Evolutionary conservation across 768 basidiomycete genomes (phyloP), one percentile per base, ranked within the genome.

Genomic region (Russula vinacea): DNA sequence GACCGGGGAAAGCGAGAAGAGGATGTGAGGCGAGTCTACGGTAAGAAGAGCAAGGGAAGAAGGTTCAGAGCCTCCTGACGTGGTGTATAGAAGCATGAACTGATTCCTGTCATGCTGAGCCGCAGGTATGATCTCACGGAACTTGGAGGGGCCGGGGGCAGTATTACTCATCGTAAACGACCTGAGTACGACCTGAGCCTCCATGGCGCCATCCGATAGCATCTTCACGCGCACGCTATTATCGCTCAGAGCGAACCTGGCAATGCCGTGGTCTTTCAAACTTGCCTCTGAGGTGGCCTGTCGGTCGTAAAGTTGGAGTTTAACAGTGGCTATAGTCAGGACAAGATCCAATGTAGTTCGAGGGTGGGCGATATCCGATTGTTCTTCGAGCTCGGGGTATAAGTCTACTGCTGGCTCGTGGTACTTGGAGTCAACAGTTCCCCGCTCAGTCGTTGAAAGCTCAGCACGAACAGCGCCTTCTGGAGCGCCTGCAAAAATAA

Each of bases 121-220:
- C 6, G 94, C 88, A 14, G 97, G 96, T 65, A 99, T 91, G 62
- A 99, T 94, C 74, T 98, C 95, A 47, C 94, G 84, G 78, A 94
- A 98, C 70, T 83, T 88, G 29, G 92, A 90, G 53, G 79, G 79
- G 8, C 92, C 92, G 0, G 90, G 83, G 58, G 88, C 81, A 2
- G 88, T 98, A 72, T 96, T 95, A 74, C 83, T 86, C 80, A 98
- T 88, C 0, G 93, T 93, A 71, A 98, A 88, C 0, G 96, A 95
- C 69, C 87, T 85, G n/a, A 98, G 75, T 32, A 94, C 80, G 54
- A 98, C 77, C 74, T 97, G 94, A 2, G 89, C 87, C 73, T 97
- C 93, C 64, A 83, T 80, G n/a, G 92, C 83, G 22, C 90, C 88
- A 73, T 95, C 85, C 22, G 88, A 88, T 29, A 93, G 80, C 70